These are phyloP conservation scores for Vaccinium corymbosum DNA, from an alignment of 148 eudicot genomes.

Conservation along the genomic window DNA sequence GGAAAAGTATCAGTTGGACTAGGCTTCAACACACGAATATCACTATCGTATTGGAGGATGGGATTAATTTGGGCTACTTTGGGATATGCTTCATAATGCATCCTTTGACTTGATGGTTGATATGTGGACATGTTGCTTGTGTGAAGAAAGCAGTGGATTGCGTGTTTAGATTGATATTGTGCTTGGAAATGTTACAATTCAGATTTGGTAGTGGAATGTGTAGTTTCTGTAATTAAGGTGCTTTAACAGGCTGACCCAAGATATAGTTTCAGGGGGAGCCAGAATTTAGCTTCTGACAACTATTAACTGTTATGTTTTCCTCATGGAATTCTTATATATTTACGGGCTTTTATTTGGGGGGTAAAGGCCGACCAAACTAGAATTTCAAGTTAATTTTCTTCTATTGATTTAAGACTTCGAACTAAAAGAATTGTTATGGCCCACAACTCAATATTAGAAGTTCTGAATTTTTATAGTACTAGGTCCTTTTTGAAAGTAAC, in stretches of 20 bases:
- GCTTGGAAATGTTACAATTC: not conserved
- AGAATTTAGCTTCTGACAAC: not conserved
- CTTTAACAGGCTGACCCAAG: not conserved
- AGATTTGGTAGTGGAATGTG: not conserved
- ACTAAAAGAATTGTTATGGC: not conserved
- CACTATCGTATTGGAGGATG: not conserved
- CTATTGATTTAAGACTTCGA: not conserved
- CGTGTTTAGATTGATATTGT: not conserved
- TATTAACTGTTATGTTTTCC: not conserved
- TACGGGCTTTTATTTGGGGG: not conserved
- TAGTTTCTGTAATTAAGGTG: not conserved
- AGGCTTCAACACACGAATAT: not conserved
- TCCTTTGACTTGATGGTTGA: not conserved
- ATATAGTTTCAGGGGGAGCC: not conserved
- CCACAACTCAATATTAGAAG: not conserved
- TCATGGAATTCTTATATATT: not conserved
- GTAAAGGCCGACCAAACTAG: not conserved
- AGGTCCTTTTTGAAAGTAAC: not conserved
- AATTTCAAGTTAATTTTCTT: not conserved
- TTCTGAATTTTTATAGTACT: not conserved
- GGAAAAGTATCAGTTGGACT: not conserved
- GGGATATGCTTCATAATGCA: not conserved
- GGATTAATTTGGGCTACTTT: not conserved
- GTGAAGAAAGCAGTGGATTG: not conserved
- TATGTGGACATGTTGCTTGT: not conserved